Evolutionary conservation across 495 filamentous ascomycete genomes (phyloP).

Genomic region (Clohesyomyces aquaticus): DNA sequence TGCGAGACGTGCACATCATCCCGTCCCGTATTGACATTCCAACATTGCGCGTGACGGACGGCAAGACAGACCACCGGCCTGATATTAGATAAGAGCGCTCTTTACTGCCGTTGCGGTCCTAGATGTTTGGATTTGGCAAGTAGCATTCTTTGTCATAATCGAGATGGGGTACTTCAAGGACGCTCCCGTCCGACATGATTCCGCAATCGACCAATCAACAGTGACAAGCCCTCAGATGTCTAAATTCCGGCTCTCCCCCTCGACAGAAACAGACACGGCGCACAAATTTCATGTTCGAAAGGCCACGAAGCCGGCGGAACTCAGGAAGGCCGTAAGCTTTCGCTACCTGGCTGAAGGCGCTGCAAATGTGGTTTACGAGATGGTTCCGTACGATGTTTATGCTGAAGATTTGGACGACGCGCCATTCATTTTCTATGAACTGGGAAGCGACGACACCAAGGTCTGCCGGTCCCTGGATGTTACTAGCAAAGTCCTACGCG

Average conservation of each 20-base stretch:
- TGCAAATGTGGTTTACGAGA: slow-evolving; percentile 69
- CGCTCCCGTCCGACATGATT: background rate
- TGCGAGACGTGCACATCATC: too few relatives aligned
- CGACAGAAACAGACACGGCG: background rate
- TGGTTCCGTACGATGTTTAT: slow-evolving; percentile 35
- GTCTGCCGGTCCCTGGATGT: background rate
- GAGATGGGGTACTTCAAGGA: background rate
- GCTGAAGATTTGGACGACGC: background rate
- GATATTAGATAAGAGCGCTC: background rate
- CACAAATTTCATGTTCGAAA: too few relatives aligned
- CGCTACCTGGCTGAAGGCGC: slow-evolving; percentile 68
- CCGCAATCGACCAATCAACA: background rate
- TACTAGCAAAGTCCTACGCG: slow-evolving; percentile 55
- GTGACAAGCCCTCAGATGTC: background rate
- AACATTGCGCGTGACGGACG: too few relatives aligned
- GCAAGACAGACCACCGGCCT: too few relatives aligned
- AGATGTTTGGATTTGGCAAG: background rate
- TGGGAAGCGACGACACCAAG: background rate
- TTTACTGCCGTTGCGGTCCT: background rate
- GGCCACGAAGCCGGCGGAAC: background rate
- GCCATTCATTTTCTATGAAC: slow-evolving; percentile 29
- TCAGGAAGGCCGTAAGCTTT: slow-evolving; percentile 38
- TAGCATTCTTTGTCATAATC: background rate
- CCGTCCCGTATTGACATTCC: too few relatives aligned
- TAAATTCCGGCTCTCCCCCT: background rate